Evolutionary conservation across 805 yeast species (phyloP).

Genomic region (Kazachstania viticola): DNA sequence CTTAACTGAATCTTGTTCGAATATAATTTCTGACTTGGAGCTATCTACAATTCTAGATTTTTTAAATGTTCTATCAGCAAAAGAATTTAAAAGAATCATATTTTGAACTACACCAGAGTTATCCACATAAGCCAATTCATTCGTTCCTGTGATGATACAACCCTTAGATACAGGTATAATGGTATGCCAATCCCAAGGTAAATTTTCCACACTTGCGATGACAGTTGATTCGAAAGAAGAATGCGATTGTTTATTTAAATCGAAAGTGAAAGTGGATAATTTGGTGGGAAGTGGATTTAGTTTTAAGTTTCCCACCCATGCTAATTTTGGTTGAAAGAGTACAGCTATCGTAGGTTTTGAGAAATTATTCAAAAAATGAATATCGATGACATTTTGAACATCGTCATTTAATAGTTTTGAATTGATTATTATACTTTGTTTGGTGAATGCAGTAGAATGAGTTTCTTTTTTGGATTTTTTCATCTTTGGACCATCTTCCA

Average conservation of each 20-base stretch:
- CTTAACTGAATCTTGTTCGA: constrained; percentile 9
- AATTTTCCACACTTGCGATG: constrained; percentile 47
- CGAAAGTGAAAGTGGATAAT: constrained; percentile 35
- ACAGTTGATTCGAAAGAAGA: constrained; percentile 32
- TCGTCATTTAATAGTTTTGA: constrained; percentile 45
- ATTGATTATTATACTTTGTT: constrained; percentile 43
- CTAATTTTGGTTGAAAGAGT: constrained; percentile 41
- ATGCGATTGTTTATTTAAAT: constrained; percentile 24
- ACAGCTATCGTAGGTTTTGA: constrained; percentile 75
- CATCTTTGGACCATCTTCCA: constrained; percentile 8
- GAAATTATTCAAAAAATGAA: constrained; percentile 61
- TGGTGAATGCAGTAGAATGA: constrained; percentile 5
- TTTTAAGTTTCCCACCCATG: constrained; percentile 60
- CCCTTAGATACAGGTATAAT: constrained; percentile 60
- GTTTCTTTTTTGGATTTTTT: constrained; percentile 6
- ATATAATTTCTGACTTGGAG: constrained; percentile 21
- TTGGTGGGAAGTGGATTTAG: constrained; percentile 14
- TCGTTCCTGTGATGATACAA: constrained; percentile 55
- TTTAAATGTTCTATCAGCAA: constrained; percentile 35
- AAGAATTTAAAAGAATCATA: constrained; percentile 18
- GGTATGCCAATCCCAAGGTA: constrained; percentile 66
- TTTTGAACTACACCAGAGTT: constrained; percentile 38
- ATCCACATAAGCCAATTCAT: constrained; percentile 69
- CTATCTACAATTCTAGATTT: constrained; percentile 36
- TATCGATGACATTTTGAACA: constrained; percentile 54